A percentile compares a stretch with the other conserved stretches of the same genome.
These are phyloP conservation scores for Taphrina wiesneri DNA, from an alignment of 1,139 yeast genomes.

Conservation along the genomic window DNA sequence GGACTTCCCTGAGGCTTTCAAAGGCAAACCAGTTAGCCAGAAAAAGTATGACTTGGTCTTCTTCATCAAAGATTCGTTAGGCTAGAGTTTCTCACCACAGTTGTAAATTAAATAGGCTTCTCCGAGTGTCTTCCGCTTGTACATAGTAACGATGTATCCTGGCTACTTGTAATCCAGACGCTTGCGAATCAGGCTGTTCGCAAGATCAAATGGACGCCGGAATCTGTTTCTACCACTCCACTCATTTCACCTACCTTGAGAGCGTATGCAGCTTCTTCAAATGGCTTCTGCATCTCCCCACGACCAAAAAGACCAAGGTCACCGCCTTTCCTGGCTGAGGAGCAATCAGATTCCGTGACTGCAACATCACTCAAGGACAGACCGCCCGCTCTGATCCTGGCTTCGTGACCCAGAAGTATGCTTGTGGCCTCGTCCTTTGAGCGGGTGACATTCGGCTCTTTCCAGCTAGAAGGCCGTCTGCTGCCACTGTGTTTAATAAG, in stretches of 20 bases:
- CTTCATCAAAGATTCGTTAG: constrained; percentile 5
- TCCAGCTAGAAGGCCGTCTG: constrained; percentile 92
- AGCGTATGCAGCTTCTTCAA: constrained; percentile 82
- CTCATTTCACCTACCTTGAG: constrained; percentile 82
- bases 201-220: constrained; percentile 86
- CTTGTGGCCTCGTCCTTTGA: constrained; percentile 81
- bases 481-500: constrained; percentile 79
- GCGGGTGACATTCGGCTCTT: constrained; percentile 70
- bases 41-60: constrained; percentile 9
- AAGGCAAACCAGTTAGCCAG: constrained; percentile 7
- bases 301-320: constrained; percentile 85
- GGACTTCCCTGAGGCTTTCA: constrained; percentile 1
- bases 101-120: too few relatives aligned
- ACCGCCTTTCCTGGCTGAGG: constrained; percentile 83
- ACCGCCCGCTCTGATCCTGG: constrained; percentile 68
- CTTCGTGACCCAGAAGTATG: constrained; percentile 60
- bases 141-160: not conserved
- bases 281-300: constrained; percentile 93
- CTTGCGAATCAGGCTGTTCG: constrained; percentile 74
- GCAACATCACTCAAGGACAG: constrained; percentile 66
- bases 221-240: constrained; percentile 80
- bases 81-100: not conserved
- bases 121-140: not conserved
- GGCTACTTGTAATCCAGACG: too few relatives aligned
- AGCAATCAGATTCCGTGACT: constrained; percentile 80